These are phyloP conservation scores for Mycena amicta DNA, from an alignment of 768 basidiomycete genomes.

Conservation along the genomic window DNA sequence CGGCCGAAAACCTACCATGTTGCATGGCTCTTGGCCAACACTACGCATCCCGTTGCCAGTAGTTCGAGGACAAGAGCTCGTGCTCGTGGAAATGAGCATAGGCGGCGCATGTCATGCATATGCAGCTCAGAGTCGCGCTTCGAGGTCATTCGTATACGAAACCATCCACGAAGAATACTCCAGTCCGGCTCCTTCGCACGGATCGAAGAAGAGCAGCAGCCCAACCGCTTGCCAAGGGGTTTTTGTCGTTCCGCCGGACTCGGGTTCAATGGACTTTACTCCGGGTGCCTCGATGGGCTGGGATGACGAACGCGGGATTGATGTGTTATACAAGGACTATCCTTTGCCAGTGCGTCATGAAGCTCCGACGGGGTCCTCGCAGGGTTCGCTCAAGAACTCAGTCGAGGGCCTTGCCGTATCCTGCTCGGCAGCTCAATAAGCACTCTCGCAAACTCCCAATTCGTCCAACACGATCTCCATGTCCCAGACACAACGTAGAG, in stretches of 20 bases:
- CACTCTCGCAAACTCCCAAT: slow-evolving; percentile 34
- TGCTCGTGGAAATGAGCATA: slow-evolving; percentile 66
- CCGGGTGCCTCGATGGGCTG: slow-evolving; percentile 51
- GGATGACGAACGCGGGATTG: slow-evolving; percentile 70
- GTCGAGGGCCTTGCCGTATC: slow-evolving; percentile 77
- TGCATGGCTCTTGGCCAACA: slow-evolving; percentile 65
- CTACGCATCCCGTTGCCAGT: slow-evolving; percentile 52
- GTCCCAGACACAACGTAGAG: too few species aligned
- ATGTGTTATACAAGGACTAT: slow-evolving; percentile 65
- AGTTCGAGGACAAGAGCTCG: slow-evolving; percentile 42
- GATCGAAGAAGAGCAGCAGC: slow-evolving; percentile 36
- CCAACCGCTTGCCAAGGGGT: slow-evolving; percentile 48
- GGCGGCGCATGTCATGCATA: slow-evolving; percentile 70
- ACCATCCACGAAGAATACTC: slow-evolving; percentile 75
- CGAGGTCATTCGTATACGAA: slow-evolving; percentile 73
- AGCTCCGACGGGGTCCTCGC: slow-evolving; percentile 60
- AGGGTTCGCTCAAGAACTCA: slow-evolving; percentile 67
- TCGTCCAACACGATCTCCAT: slow-evolving; percentile 43
- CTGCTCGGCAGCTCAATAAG: slow-evolving; percentile 51
- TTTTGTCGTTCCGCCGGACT: slow-evolving; percentile 38
- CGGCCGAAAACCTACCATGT: slow-evolving; percentile 67
- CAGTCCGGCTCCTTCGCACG: slow-evolving; percentile 33
- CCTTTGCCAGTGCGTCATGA: slow-evolving; percentile 72
- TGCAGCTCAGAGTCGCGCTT: slow-evolving; percentile 52
- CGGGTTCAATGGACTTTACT: slow-evolving; percentile 49